Evolutionary conservation across 2,329 filamentous ascomycete species (phyloP), one percentile per base, ranked within the genome.

Genomic region (Cladosporium sp.): DNA sequence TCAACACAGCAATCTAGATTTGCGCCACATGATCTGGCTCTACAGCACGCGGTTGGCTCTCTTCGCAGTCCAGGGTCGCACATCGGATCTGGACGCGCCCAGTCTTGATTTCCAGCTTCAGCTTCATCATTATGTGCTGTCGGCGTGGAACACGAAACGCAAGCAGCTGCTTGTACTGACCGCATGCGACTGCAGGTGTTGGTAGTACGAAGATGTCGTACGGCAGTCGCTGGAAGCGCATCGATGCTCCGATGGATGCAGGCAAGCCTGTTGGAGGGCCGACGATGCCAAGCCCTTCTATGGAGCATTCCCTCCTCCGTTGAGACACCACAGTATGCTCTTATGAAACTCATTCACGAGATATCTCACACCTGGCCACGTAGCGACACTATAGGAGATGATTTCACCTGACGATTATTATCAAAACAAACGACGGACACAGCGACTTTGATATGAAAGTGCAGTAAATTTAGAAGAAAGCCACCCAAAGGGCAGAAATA

Each of bases 1-100:
- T 57, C 5, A 8, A 28, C 18, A 28, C 14, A 6, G 31, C 21
- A 33, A 37, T 57, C 55, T 33, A 57, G 55, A 26, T 21, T 57
- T 18, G 31, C 55, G 55, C 55, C 55, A 57, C 55, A 46, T 46
- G 40, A 12, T 46, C 40, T 46, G n/a, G 40, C 40, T 46, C 40
- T 46, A 12, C 40, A 46, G 40, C 40, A 46, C 21, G 10, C 40
- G 40, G 40, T n/a, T 21, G 8, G n/a, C 40, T 21, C 10, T 46
- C n/a, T 46, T 21, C n/a, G 21, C 40, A 12, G 40, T 46, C 10
- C 10, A 46, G 40, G 40, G 40, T 46, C n/a, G 40, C 40, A n/a
- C 10, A 16, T 21, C 40, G n/a, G 37, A 44, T n/a, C 37, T 40
- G 6, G 37, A 18, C 6, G 16, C 16, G n/a, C 37, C 16, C 3